Base-by-base conservation (phyloP, 352 stramenopile species). In the Globisporangium takayamanum region DNA sequence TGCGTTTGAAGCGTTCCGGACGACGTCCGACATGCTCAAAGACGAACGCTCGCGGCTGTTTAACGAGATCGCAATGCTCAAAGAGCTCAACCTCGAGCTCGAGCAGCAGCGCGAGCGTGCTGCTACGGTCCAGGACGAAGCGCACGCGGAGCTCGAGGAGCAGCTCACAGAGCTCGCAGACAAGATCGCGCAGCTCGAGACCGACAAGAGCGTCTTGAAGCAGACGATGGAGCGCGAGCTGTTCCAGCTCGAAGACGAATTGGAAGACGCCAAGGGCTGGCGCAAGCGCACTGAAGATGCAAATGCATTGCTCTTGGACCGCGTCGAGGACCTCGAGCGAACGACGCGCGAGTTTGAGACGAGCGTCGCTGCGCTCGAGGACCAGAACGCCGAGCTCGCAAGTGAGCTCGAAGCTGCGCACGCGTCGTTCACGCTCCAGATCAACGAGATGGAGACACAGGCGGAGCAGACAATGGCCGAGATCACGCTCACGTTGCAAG, bases 21-120 rank as follows among this genome's bases (percentile, higher is more conserved):
- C 74, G 16, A 87, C 74, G 6, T 78, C 74, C 10, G 79, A 77
- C 37, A 88, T 79, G 69, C 63, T 86, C 7, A 78, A 86, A 58
- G 74, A 84, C 36, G 75, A 88, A 55, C 73, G 76, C 42, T 75
- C 56, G 49, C 69, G 75, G 3, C 61, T 88, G 3, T 78, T 76
- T 26, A 73, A 73, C 41, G 78, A 88, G 50, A 86, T 88, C 47
- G 57, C 69, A 26, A 18, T 75, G n/a, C 57, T 88, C 25, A 76
- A 86, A 28, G 69, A 79, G n/a, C 68, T 70, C 18, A 80, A 85
- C 37, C 30, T 57, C 2, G 73, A 69, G 42, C 73, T 73, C 11
- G 70, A 76, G 53, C 72, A 85, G 46, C 78, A 82, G 52, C 64
- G 57, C 2, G 65, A 68, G 48, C 53, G 59, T 15, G 70, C 80